Conservation (phyloP, 208 protist genomes). For the Trypanosoma brucei region DNA sequence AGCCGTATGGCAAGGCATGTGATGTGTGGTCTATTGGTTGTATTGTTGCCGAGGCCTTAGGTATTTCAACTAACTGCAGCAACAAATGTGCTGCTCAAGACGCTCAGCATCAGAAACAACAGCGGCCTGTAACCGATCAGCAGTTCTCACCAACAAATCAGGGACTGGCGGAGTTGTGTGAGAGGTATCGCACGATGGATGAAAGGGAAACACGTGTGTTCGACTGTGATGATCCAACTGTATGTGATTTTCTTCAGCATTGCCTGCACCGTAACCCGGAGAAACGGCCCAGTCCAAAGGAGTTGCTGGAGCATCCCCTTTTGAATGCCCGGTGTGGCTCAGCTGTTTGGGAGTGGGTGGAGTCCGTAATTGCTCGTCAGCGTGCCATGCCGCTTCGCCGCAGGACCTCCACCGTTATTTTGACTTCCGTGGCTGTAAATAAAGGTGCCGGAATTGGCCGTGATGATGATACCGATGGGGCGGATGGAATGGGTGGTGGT, state of each 20-base stretch:
- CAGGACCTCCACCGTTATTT: neutral
- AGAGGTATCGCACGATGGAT: constrained; percentile 60
- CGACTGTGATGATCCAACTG: constrained; percentile 43
- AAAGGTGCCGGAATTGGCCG: neutral
- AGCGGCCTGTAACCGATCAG: neutral
- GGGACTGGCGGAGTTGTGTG: constrained; percentile 61
- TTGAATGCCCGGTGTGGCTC: constrained; percentile 22
- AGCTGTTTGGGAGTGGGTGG: constrained; percentile 46
- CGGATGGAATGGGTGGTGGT: neutral
- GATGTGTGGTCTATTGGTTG: constrained; percentile 95
- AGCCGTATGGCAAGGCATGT: constrained; percentile 87
- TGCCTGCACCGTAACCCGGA: constrained; percentile 65
- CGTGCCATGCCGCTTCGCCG: neutral
- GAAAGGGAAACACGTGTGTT: constrained; percentile 40
- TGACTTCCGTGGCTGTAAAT: neutral
- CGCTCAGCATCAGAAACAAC: neutral
- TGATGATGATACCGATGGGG: neutral
- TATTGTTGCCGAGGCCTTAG: constrained; percentile 89
- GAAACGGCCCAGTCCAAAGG: constrained; percentile 30
- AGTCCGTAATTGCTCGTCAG: neutral
- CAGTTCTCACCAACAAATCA: constrained; percentile 48
- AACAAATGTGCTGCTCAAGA: neutral
- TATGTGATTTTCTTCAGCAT: constrained; percentile 45
- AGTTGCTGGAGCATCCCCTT: constrained; percentile 44
- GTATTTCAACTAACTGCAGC: constrained; percentile 12